Evolutionary conservation across 140 eudicot species (phyloP).

Genomic region (Cichorium intybus): DNA sequence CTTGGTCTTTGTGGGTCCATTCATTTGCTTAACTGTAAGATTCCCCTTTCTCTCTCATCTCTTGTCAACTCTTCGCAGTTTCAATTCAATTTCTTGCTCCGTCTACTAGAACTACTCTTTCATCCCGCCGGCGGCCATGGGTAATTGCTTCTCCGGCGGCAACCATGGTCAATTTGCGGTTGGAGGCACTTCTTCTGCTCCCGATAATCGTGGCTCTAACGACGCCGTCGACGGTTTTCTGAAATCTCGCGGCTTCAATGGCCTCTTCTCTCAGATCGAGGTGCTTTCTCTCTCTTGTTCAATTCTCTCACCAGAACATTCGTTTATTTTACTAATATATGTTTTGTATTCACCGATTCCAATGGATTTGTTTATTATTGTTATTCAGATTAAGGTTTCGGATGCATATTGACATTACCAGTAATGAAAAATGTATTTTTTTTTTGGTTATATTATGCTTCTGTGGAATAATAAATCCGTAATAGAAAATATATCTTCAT

Average conservation of each 20-base stretch:
- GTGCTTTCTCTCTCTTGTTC: conserved; percentile 27
- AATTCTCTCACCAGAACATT: conserved; percentile 12
- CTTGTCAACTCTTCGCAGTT: not conserved
- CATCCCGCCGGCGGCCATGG: conserved; percentile 49
- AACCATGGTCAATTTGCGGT: conserved; percentile 67
- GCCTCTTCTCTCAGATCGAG: conserved; percentile 91
- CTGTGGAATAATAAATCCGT: not conserved
- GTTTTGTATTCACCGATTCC: not conserved
- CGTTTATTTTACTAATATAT: conserved; percentile 1
- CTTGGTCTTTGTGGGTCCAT: conserved; percentile 14
- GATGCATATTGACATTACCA: conserved; percentile 12
- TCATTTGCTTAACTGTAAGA: conserved; percentile 24
- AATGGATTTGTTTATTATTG: not conserved
- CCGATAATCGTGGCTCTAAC: conserved; percentile 38
- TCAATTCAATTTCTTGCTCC: conserved; percentile 14
- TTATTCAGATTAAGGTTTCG: not conserved
- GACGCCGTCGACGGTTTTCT: conserved; percentile 79
- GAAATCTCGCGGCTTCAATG: conserved; percentile 58
- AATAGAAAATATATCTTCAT: not conserved
- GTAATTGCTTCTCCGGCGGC: conserved; percentile 80
- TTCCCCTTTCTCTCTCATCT: not conserved
- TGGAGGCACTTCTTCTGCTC: conserved; percentile 49
- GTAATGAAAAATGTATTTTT: conserved; percentile 4
- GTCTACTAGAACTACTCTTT: conserved; percentile 10
- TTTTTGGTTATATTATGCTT: conserved; percentile 6